Evolutionary conservation across 805 yeast species (phyloP), one percentile per base, ranked within the genome.

Genomic region (Yarrowia sp.): DNA sequence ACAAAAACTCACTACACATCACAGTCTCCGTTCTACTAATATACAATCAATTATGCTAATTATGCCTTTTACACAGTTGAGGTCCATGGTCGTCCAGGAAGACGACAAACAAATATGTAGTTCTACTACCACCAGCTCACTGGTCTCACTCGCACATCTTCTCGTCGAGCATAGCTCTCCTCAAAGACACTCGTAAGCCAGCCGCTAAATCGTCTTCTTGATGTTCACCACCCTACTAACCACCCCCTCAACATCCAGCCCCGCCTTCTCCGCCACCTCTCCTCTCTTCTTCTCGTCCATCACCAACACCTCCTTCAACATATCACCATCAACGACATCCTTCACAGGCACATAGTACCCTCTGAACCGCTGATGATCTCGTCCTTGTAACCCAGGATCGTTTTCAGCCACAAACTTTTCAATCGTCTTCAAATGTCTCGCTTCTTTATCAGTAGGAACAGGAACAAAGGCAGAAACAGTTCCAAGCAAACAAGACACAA

Each of bases 261-360:
- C 43, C 2, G 9, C 14, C 43, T 43, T 59, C 15, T 16, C 35
- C 7, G 32, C 65, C 41, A 59, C 65, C 35, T 11, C 32, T 10
- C 12, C 41, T 8, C 65, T 10, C 45, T 16, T 45, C 22, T 12
- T n/a, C 43, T 32, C 14, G 8, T 14, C 35, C 50, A 59, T 40
- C 42, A 14, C 19, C 52, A 59, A 35, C 12, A 43, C 38, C 43
- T 35, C 65, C 32, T 8, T 14, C 50, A 59, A 32, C 48, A 63
- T n/a, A 75, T 95, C 98, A 10, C 99, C 99, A 78, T 95, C 98
- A 49, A 95, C 83, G 2, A 90, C 87, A 63, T 86, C 84, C 71
- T 87, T 88, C 2, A 83, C 85, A 0, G 98, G 97, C n/a, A 86
- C 87, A 76, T 91, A 92, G 74, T 89, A 89, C 66, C 98, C 84